These are phyloP conservation scores for Hyphodiscus hymeniophilus DNA, from an alignment of 495 filamentous ascomycete species.

Conservation along the genomic window DNA sequence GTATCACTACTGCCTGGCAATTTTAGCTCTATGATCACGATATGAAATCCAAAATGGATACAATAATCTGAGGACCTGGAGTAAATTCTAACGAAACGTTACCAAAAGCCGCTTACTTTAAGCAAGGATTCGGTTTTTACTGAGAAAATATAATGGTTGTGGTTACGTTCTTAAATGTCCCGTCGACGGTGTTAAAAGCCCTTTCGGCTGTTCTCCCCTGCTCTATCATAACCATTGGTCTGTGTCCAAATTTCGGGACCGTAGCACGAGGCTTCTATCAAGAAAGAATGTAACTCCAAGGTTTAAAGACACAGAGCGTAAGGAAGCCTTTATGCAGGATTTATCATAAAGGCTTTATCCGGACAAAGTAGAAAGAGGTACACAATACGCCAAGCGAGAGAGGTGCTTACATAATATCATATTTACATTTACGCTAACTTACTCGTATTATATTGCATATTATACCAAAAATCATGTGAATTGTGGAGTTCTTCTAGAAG, in stretches of 20 bases:
- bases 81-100: too few species aligned
- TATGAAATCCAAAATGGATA: too few species aligned
- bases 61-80: too few species aligned
- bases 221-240: conserved; percentile 8
- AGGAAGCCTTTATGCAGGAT: conserved; percentile 8
- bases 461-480: background rate
- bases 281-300: too few species aligned
- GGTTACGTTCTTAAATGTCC: conserved; percentile 7
- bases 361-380: conserved; percentile 10
- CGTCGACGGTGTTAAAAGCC: conserved; percentile 6
- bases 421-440: too few species aligned
- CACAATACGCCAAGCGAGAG: conserved; percentile 2
- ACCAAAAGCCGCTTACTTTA: too few species aligned
- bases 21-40: too few species aligned
- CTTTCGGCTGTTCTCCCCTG: conserved; percentile 9
- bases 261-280: conserved; percentile 6
- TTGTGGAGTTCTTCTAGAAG: conserved; percentile 3
- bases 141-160: conserved; percentile 6
- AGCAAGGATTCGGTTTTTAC: background rate
- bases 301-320: conserved; percentile 1
- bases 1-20: too few species aligned
- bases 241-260: conserved; percentile 12
- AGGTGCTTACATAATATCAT: background rate
- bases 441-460: too few species aligned
- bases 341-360: conserved; percentile 9